Evolutionary conservation across 371 early-diverging fungal genomes (phyloP).

Genomic region (Fennellomyces sp.): DNA sequence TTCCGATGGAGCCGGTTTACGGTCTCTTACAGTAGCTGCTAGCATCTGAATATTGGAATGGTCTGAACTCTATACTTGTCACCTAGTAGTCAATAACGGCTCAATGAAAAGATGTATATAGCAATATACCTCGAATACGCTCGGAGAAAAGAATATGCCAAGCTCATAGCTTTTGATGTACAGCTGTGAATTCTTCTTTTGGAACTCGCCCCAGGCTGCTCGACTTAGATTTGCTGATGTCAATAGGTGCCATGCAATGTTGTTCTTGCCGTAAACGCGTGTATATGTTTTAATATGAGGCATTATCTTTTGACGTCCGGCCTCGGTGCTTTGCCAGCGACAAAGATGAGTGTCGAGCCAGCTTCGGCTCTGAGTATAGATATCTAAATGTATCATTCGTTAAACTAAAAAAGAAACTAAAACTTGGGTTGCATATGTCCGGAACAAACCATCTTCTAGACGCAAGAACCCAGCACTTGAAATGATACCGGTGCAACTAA

Average conservation of each 20-base stretch:
- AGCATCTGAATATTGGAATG: constrained; percentile 1
- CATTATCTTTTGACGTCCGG: constrained; percentile 59
- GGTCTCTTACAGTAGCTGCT: constrained; percentile 10
- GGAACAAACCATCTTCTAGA: constrained; percentile 20
- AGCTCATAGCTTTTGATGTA: constrained; percentile 64
- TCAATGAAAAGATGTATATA: neutral
- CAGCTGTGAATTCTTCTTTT: constrained; percentile 50
- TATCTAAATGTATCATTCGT: constrained; percentile 11
- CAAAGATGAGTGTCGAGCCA: constrained; percentile 54
- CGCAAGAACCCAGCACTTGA: constrained; percentile 28
- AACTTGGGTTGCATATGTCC: too few species aligned
- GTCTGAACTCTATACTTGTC: neutral
- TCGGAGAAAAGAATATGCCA: constrained; percentile 55
- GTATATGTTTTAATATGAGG: constrained; percentile 64
- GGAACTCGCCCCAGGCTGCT: constrained; percentile 59
- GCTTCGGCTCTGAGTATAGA: constrained; percentile 54
- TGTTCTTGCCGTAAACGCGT: constrained; percentile 7
- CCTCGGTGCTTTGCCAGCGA: constrained; percentile 49
- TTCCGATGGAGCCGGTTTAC: constrained; percentile 6
- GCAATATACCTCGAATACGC: constrained; percentile 45
- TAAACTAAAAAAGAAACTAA: too few species aligned
- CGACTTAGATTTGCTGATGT: constrained; percentile 61
- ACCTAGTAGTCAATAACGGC: neutral
- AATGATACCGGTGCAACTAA: constrained; percentile 20
- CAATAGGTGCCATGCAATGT: constrained; percentile 54